A percentile compares a stretch with the other conserved stretches of the same genome.
Conservation (phyloP, 73 alveolate species). For the Uronychia binucleata region DNA sequence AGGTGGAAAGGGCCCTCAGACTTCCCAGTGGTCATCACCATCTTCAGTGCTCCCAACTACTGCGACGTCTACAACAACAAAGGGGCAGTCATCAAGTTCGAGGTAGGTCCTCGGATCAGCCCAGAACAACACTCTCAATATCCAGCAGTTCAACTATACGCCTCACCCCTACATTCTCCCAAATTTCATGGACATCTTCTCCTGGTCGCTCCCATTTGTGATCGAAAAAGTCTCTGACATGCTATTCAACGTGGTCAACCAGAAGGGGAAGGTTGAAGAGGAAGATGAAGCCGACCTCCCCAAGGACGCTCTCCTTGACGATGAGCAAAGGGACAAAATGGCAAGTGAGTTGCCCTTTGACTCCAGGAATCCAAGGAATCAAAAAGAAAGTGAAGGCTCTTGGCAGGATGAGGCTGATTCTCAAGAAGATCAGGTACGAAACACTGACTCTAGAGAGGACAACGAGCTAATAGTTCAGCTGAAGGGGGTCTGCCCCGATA, state of each 20-base stretch:
- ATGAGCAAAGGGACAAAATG: conserved; percentile 5
- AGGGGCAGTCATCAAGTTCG: conserved; percentile 89
- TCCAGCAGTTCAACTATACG: conserved; percentile 84
- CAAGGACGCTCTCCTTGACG: conserved; percentile 9
- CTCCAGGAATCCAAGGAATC: background rate
- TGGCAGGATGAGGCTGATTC: conserved; percentile 62
- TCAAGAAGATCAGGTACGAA: conserved; percentile 42
- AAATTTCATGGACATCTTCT: conserved; percentile 75
- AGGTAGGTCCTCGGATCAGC: too few species aligned
- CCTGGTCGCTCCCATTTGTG: conserved; percentile 86
- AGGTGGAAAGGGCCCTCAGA: conserved; percentile 81
- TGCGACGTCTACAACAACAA: conserved; percentile 93
- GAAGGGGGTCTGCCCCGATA: conserved; percentile 95
- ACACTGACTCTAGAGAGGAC: conserved; percentile 92
- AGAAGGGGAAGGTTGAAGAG: conserved; percentile 6
- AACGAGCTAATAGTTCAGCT: conserved; percentile 88
- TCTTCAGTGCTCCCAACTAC: conserved; percentile 94
- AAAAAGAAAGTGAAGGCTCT: conserved; percentile 54
- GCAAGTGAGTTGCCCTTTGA: background rate
- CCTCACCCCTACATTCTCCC: conserved; percentile 93
- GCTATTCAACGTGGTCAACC: conserved; percentile 45
- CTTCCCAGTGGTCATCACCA: conserved; percentile 91
- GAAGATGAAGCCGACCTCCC: conserved; percentile 13
- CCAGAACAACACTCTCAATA: too few species aligned
- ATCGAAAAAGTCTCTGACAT: conserved; percentile 81